A percentile compares a stretch with the other conserved stretches of the same genome.
phyloP scores from a whole-genome alignment of 495 filamentous ascomycete genomes.

The Aspergillus diversus region DNA sequence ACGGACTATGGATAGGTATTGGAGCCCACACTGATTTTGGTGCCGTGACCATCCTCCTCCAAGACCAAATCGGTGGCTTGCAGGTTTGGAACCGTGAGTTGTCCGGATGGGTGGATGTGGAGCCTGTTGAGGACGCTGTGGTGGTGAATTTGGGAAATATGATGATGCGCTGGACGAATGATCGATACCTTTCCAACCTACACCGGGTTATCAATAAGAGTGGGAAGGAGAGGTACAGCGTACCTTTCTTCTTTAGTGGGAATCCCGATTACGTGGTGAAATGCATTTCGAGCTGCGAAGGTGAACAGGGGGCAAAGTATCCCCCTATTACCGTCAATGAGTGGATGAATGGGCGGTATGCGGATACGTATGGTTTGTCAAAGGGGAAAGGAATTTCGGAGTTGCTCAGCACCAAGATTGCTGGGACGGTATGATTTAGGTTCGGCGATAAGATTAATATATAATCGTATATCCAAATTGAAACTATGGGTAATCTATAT shows the following conservation, averaged over 20 bases:
- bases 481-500: background rate
- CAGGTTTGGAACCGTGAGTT: slow-evolving; percentile 45
- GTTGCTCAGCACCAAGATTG: slow-evolving; percentile 5
- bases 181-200: slow-evolving; percentile 32
- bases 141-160: slow-evolving; percentile 56
- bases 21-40: slow-evolving; percentile 60
- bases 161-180: slow-evolving; percentile 37
- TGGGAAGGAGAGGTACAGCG: slow-evolving; percentile 30
- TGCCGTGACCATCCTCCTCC: slow-evolving; percentile 49
- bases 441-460: background rate
- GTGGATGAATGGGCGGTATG: slow-evolving; percentile 31
- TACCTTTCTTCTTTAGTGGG: slow-evolving; percentile 38
- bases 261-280: slow-evolving; percentile 28
- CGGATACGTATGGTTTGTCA: slow-evolving; percentile 29
- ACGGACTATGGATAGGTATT: slow-evolving; percentile 29
- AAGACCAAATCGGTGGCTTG: slow-evolving; percentile 43
- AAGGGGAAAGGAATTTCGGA: slow-evolving; percentile 20
- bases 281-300: slow-evolving; percentile 29
- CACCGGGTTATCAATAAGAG: slow-evolving; percentile 38
- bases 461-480: background rate
- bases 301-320: slow-evolving; percentile 23
- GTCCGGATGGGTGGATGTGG: slow-evolving; percentile 34
- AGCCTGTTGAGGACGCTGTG: slow-evolving; percentile 40
- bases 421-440: background rate
- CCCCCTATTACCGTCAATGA: slow-evolving; percentile 31